Evolutionary conservation across 129 eudicot genomes (phyloP).

Genomic region (Tagetes erecta): DNA sequence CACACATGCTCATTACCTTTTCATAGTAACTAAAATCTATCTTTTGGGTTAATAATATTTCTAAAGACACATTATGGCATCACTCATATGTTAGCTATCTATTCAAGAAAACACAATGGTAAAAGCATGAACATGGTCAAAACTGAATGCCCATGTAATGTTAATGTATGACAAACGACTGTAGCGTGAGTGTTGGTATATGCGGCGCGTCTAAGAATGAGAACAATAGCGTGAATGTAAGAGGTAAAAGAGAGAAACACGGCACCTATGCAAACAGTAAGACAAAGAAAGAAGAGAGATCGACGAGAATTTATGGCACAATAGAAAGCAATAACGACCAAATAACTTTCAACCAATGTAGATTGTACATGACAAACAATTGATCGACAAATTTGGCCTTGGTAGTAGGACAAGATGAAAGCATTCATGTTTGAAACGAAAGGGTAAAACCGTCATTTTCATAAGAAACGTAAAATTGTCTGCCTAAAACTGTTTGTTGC

Average conservation of each 20-base stretch:
- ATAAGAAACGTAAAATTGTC: neutral
- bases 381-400: too few species aligned
- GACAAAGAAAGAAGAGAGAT: neutral
- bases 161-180: neutral
- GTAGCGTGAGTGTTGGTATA: neutral
- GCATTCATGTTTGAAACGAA: too few species aligned
- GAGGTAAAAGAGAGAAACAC: neutral
- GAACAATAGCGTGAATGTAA: neutral
- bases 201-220: neutral
- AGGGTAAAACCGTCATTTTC: neutral
- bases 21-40: neutral
- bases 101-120: constrained; percentile 16
- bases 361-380: too few species aligned
- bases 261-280: neutral
- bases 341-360: too few species aligned
- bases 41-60: neutral
- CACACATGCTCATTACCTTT: constrained; percentile 9
- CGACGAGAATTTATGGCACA: too few species aligned
- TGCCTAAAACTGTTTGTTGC: too few species aligned
- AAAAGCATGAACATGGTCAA: neutral
- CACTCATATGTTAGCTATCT: constrained; percentile 1
- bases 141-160: too few species aligned
- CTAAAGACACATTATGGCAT: neutral
- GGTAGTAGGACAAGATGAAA: too few species aligned
- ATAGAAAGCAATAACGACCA: too few species aligned